Conservation (phyloP, 2,329 filamentous ascomycete genomes). For the Aspergillaceae sp. region DNA sequence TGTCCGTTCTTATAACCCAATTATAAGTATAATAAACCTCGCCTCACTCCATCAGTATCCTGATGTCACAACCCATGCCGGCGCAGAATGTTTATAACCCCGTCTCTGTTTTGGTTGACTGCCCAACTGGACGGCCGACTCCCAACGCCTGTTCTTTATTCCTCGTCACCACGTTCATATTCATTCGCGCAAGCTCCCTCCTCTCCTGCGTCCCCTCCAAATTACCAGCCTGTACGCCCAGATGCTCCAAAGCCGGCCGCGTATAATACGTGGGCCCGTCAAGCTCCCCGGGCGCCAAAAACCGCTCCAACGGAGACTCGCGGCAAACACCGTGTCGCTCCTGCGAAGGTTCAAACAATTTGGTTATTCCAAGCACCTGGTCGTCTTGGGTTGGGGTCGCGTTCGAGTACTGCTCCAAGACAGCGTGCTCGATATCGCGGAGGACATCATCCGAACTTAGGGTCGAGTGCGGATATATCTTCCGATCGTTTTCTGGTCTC, state of each 20-base stretch:
- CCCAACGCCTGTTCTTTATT: neutral
- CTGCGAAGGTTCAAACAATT: constrained; percentile 6
- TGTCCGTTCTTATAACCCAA: too few relatives aligned
- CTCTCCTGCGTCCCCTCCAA: constrained; percentile 10
- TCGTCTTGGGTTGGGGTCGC: neutral
- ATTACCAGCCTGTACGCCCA: constrained; percentile 9
- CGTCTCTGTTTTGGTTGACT: neutral
- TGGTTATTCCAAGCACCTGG: constrained; percentile 2
- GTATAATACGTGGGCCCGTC: constrained; percentile 12
- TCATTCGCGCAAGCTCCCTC: constrained; percentile 5
- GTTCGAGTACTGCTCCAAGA: neutral
- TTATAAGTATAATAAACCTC: too few relatives aligned
- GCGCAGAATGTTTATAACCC: too few relatives aligned
- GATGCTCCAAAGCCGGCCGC: constrained; percentile 8
- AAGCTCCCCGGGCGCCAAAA: constrained; percentile 12
- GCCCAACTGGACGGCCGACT: too few relatives aligned
- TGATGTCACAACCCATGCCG: too few relatives aligned
- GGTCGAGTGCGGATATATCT: too few relatives aligned
- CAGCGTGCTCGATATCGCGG: neutral
- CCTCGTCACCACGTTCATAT: constrained; percentile 3
- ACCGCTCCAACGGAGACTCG: constrained; percentile 17
- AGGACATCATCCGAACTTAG: neutral
- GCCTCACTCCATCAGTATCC: too few relatives aligned
- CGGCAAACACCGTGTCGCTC: constrained; percentile 1
- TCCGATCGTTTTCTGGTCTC: too few relatives aligned